phyloP scores from a whole-genome alignment of 1,139 yeast genomes.

The Zhuliangozyma parablackwelliae region DNA sequence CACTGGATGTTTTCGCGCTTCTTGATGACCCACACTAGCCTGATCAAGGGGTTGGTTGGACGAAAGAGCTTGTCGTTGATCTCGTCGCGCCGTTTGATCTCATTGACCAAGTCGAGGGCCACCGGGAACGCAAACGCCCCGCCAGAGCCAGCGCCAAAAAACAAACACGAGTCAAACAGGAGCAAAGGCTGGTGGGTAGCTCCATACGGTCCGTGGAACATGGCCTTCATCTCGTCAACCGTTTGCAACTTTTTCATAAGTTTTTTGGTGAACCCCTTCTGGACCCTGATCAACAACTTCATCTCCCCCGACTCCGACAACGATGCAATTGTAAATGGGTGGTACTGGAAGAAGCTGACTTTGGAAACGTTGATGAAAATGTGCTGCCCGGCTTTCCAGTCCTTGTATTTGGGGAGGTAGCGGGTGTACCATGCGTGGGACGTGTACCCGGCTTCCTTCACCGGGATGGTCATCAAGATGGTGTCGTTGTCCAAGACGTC shows the following conservation, averaged over 20 bases:
- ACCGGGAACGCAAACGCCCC: constrained; percentile 45
- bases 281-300: constrained; percentile 33
- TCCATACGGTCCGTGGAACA: constrained; percentile 45
- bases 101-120: constrained; percentile 35
- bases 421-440: constrained; percentile 24
- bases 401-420: constrained; percentile 32
- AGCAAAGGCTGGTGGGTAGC: constrained; percentile 38
- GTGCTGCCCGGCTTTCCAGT: constrained; percentile 50
- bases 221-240: constrained; percentile 21
- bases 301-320: constrained; percentile 34
- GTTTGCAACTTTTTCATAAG: constrained; percentile 17
- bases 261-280: constrained; percentile 42
- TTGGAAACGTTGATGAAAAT: constrained; percentile 35
- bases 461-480: constrained; percentile 33
- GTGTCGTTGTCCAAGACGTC: constrained; percentile 40
- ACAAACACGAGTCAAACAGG: constrained; percentile 36
- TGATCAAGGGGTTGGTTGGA: constrained; percentile 23
- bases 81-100: constrained; percentile 20
- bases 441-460: constrained; percentile 12
- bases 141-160: constrained; percentile 47
- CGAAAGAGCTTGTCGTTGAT: constrained; percentile 29
- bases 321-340: constrained; percentile 46
- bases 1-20: constrained; percentile 27
- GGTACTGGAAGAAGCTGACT: constrained; percentile 36
- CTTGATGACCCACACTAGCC: constrained; percentile 34